A percentile compares a stretch with the other conserved stretches of the same genome.
phyloP scores from a whole-genome alignment of 2,329 filamentous ascomycete genomes.

The Epicoccum nigrum region DNA sequence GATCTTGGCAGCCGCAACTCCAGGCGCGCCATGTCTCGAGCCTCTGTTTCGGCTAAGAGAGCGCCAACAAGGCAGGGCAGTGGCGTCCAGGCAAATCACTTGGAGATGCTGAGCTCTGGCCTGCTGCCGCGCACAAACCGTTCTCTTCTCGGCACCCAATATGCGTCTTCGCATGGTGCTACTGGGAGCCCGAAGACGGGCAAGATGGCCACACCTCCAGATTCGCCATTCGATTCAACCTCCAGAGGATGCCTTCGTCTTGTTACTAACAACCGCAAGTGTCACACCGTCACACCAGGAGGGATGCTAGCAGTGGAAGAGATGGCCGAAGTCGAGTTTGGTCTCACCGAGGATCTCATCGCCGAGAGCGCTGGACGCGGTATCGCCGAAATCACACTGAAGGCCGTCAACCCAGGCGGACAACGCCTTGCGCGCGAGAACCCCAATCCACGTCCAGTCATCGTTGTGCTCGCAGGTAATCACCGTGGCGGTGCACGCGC shows the following conservation, averaged over 20 bases:
- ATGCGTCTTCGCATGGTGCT: slow-evolving; percentile 46
- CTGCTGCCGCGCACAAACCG: slow-evolving; percentile 41
- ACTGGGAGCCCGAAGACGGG: slow-evolving; percentile 44
- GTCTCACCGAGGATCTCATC: slow-evolving; percentile 86
- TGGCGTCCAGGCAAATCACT: slow-evolving; percentile 44
- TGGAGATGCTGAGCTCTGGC: slow-evolving; percentile 40
- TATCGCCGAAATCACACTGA: slow-evolving; percentile 82
- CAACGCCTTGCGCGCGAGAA: slow-evolving; percentile 58
- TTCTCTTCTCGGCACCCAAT: slow-evolving; percentile 40
- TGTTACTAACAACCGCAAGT: slow-evolving; percentile 60
- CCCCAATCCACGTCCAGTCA: slow-evolving; percentile 59
- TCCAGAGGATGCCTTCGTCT: slow-evolving; percentile 54
- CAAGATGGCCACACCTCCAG: slow-evolving; percentile 43
- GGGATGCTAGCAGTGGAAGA: slow-evolving; percentile 94
- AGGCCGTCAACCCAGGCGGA: slow-evolving; percentile 66
- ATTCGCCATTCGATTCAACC: slow-evolving; percentile 44
- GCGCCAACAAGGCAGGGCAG: slow-evolving; percentile 50
- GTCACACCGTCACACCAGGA: slow-evolving; percentile 68
- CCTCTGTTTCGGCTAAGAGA: slow-evolving; percentile 48
- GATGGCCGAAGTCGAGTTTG: slow-evolving; percentile 84
- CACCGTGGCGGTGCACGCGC: slow-evolving; percentile 87
- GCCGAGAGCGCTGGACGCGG: slow-evolving; percentile 89
- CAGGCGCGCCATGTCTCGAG: slow-evolving; percentile 47
- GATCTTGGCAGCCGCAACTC: slow-evolving; percentile 49
- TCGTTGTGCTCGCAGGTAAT: slow-evolving; percentile 91